Conservation (phyloP, 192 early-diverging fungal species). For the Backusella liffmaniae region DNA sequence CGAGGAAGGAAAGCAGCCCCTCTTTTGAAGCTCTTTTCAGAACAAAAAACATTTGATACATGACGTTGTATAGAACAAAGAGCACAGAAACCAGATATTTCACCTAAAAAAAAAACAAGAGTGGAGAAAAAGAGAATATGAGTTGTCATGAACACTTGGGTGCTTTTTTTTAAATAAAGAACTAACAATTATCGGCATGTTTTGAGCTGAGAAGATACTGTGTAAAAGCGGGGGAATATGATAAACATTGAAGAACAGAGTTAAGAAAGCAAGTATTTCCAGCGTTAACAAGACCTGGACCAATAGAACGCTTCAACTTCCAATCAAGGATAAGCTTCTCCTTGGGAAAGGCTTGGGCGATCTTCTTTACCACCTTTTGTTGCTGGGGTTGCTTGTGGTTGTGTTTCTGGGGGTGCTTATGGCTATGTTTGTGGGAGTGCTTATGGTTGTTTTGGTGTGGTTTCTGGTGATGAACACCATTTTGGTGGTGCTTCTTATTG, state of each 20-base stretch:
- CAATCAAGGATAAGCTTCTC: constrained; percentile 52
- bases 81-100: constrained; percentile 60
- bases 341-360: neutral
- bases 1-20: constrained; percentile 60
- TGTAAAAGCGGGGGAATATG: constrained; percentile 71
- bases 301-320: constrained; percentile 56
- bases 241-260: constrained; percentile 75
- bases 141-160: neutral
- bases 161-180: neutral
- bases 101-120: constrained; percentile 33
- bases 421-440: no score
- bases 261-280: constrained; percentile 84
- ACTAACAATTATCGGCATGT: constrained; percentile 62
- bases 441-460: neutral
- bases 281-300: constrained; percentile 69
- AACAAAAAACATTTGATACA: constrained; percentile 52
- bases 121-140: neutral
- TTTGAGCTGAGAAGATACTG: constrained; percentile 61
- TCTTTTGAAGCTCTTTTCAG: constrained; percentile 34
- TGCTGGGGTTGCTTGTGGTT: neutral
- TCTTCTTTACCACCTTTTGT: neutral
- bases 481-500: neutral
- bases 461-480: neutral
- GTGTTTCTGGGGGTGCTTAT: no score
- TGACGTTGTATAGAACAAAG: constrained; percentile 74